Conservation (phyloP, 176 grass and related monocot species). For the Tillandsia fasciculata region DNA sequence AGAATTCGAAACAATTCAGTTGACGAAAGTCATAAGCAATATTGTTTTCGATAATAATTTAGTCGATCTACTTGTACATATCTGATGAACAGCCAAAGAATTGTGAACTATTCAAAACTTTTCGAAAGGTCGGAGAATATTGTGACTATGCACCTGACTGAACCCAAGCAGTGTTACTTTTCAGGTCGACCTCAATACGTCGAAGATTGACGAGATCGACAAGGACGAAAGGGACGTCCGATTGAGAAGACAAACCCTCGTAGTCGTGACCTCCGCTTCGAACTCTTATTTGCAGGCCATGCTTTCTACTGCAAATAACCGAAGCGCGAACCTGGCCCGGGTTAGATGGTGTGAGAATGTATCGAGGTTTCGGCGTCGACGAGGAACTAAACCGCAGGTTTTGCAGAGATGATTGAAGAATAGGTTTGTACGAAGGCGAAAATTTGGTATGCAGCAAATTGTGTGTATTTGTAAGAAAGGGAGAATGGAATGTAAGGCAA, state of each 20-base stretch:
- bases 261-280: conserved; percentile 5
- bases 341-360: neutral
- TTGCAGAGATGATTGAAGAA: neutral
- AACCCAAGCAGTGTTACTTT: neutral
- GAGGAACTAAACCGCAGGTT: neutral
- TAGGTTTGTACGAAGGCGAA: too few species aligned
- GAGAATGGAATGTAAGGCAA: neutral
- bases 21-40: too few species aligned
- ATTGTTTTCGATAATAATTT: too few species aligned
- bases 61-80: too few species aligned
- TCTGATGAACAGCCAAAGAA: too few species aligned
- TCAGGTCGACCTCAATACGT: neutral
- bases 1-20: too few species aligned
- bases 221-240: neutral
- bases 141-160: neutral
- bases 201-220: neutral
- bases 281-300: neutral
- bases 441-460: too few species aligned
- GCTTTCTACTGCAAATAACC: neutral
- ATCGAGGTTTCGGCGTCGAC: neutral
- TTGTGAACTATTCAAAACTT: too few species aligned
- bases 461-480: too few species aligned
- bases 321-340: neutral
- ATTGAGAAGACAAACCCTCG: neutral
- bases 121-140: too few species aligned